These are phyloP conservation scores for Scutellaria barbata DNA, from an alignment of 257 asterid species.

Conservation along the genomic window DNA sequence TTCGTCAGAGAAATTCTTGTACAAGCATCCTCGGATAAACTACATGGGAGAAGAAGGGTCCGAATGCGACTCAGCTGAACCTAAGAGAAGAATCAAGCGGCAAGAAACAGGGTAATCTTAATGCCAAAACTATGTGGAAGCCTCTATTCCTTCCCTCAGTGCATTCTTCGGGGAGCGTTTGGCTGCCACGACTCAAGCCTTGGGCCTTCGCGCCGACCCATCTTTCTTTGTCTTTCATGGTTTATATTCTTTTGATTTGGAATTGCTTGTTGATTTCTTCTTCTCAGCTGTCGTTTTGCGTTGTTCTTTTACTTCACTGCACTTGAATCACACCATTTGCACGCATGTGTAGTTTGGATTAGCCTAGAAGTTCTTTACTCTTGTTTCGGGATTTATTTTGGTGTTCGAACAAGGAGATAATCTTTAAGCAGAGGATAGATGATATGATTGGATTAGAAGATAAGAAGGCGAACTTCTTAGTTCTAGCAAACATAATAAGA, in stretches of 20 bases:
- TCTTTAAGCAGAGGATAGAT: no score
- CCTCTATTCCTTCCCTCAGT: slow-evolving; percentile 57
- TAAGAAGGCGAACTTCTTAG: neutral
- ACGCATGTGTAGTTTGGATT: no score
- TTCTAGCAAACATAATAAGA: neutral
- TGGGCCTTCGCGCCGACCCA: slow-evolving; percentile 60
- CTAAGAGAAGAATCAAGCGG: no score
- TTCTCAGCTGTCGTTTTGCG: neutral
- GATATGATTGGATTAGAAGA: neutral
- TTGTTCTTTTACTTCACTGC: neutral
- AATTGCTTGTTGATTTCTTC: neutral
- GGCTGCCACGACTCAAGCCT: slow-evolving; percentile 61
- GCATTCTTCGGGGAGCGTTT: slow-evolving; percentile 71
- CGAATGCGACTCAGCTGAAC: no score
- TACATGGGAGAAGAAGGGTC: no score
- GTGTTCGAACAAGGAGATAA: neutral
- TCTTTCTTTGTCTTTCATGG: slow-evolving; percentile 39
- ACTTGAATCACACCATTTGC: no score
- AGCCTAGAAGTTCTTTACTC: neutral
- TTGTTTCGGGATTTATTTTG: neutral
- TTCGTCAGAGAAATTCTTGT: no score
- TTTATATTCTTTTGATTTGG: slow-evolving; percentile 15
- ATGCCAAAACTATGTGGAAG: slow-evolving; percentile 29
- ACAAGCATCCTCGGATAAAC: no score
- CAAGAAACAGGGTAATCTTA: no score